Base-by-base conservation (phyloP, 106 monocot species). In the Dioscorea dumetorum region DNA sequence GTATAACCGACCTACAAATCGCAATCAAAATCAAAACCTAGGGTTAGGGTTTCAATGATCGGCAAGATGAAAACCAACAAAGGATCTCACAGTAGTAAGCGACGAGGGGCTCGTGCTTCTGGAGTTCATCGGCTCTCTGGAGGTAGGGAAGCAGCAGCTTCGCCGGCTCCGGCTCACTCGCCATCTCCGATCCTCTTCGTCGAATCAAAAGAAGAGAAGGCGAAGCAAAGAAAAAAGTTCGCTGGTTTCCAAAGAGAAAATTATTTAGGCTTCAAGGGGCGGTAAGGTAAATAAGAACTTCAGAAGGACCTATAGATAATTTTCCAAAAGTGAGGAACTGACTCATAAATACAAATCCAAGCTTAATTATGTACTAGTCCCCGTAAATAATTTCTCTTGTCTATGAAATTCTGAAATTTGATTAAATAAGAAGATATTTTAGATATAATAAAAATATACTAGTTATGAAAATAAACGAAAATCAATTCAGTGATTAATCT, bases 91-190 rank as follows among this genome's bases (percentile, higher is more conserved):
- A 97, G 74, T 97, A 97, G 83, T 97, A 97, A 22, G 95, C 81
- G 61, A 95, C 91, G 74, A 95, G 86, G 32, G 91, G 95, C 64
- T 97, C 91, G 70, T 91, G 95, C 88, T 97, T 97, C 80, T 97
- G 95, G 49, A 97, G 84, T 73, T 97, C 95, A 61, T 97, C 91
- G 72, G 95, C 95, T 61, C 95, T 81, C 76, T 97, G 95, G 17
- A 97, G 85, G 68, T 91, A 97, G 3, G 95, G 95, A 17, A 97
- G 88, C 24, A 91, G 86, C 34, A 70, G 62, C 79, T 97, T 97
- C 63, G 95, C 95, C 23, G 95, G 95, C 78, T 97, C 95, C 32
- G 82, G 66, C 14, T 95, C 91, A 74, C 82, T 89, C 67, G 67
- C 82, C 91, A 91, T 91, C 28, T 17, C 48, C 62, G 28, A 17